Evolutionary conservation across 2,329 filamentous ascomycete species (phyloP), one percentile per base, ranked within the genome.

Genomic region (Chaetomiaceae sp.): DNA sequence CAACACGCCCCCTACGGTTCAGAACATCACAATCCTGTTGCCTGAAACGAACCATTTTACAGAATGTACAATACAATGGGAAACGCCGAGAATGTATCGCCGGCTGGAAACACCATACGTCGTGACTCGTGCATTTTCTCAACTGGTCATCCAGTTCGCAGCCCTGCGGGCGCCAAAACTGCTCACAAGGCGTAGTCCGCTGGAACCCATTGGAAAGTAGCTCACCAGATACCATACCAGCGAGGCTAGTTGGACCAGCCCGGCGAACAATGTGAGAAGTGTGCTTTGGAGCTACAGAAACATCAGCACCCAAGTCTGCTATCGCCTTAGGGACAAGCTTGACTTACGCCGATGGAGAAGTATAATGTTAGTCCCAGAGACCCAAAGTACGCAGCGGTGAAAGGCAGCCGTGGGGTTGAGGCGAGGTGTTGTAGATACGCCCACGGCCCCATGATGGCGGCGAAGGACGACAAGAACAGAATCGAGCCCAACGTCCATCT

Each of bases 131-230:
- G 20, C 34, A 23, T 5, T 16, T 14, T 43, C 29, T 65, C 69
- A 96, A 54, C 87, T 85, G 43, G 81, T 85, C 82, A 96, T 86
- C 94, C 92, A 97, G 48, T 90, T 82, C 5, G 89, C 81, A 33
- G 95, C 88, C 66, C 91, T 82, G 66, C 85, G 86, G 18, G 87
- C 89, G 20, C 92, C 94, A 66, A 96, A 94, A 3, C 84, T 84
- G 38, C 90, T 89, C 53, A 90, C 90, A 61, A 96, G 82, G 55
- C 92, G 86, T 60, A 99, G 74, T 37, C 94, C 90, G 51, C 86
- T 88, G 53, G 88, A 89, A 36, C 94, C 94, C 91, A 97, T 96
- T 23, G 94, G 94, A 65, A 97, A 97, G 71, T 99, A 99, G 72
- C 89, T 95, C 70, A 97, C 85, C 42, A 96, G 78, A 73, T 97